A percentile compares a stretch with the other conserved stretches of the same genome.
Evolutionary conservation across 1,139 yeast genomes (phyloP).

Genomic region (Debaryomyces udenii): DNA sequence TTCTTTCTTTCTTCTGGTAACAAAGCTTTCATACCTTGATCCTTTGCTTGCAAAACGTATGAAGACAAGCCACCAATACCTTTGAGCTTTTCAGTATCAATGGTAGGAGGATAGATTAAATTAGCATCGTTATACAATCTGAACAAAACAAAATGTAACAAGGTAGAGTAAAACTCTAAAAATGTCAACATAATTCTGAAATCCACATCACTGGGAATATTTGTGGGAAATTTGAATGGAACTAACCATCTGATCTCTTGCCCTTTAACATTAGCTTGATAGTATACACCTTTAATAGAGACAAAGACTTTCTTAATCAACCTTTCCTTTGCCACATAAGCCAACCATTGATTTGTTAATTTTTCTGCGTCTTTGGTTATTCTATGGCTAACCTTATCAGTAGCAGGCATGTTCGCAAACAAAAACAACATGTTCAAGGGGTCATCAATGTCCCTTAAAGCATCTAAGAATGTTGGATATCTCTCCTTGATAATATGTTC

Average conservation of each 20-base stretch:
- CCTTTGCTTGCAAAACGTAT: conserved; percentile 61
- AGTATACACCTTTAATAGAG: conserved; percentile 95
- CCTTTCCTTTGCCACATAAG: conserved; percentile 85
- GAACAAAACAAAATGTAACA: conserved; percentile 83
- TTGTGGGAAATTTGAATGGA: conserved; percentile 95
- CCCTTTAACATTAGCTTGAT: conserved; percentile 87
- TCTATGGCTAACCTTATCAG: conserved; percentile 75
- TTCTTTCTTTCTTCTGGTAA: conserved; percentile 37
- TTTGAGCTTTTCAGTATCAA: conserved; percentile 70
- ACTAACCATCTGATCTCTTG: conserved; percentile 95
- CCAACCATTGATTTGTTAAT: conserved; percentile 93
- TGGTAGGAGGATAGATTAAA: conserved; percentile 88
- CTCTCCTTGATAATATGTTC: conserved; percentile 93
- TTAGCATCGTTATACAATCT: conserved; percentile 84
- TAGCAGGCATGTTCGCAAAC: conserved; percentile 94
- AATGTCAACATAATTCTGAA: conserved; percentile 96
- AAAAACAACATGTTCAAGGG: conserved; percentile 93
- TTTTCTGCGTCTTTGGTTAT: conserved; percentile 85
- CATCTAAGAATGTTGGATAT: conserved; percentile 92
- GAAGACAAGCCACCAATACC: conserved; percentile 90
- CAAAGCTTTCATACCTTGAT: conserved; percentile 41
- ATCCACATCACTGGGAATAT: conserved; percentile 91
- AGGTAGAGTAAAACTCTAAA: conserved; percentile 91
- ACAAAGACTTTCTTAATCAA: conserved; percentile 87
- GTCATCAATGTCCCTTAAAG: conserved; percentile 91